phyloP scores from a whole-genome alignment of 345 rosid genomes.

The Melaleuca quinquenervia region DNA sequence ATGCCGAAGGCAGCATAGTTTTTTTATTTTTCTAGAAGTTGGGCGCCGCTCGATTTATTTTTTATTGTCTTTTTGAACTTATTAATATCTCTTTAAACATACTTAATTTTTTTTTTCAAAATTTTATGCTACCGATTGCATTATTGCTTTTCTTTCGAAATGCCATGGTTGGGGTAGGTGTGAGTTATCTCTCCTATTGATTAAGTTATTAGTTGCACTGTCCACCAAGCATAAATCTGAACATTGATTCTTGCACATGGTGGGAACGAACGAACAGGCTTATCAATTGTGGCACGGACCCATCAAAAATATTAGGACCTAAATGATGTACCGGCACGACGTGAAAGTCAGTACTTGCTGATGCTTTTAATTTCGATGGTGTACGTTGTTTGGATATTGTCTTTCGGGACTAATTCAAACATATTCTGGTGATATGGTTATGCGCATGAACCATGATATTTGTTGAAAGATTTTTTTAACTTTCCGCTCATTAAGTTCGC shows the following conservation, averaged over 20 bases:
- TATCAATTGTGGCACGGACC: background rate
- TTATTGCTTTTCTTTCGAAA: background rate
- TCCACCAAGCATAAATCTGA: background rate
- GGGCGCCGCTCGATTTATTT: background rate
- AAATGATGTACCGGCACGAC: background rate
- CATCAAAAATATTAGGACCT: background rate
- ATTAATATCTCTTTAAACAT: background rate
- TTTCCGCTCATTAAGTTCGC: background rate
- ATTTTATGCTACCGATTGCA: background rate
- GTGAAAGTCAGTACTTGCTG: accelerated
- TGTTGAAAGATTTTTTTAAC: background rate
- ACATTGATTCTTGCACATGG: background rate
- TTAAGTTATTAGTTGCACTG: background rate
- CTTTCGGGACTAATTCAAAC: accelerated
- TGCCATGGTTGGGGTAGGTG: background rate
- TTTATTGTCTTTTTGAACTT: background rate
- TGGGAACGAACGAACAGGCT: background rate
- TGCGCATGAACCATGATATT: accelerated
- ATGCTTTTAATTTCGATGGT: background rate
- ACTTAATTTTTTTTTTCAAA: background rate
- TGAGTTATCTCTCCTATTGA: background rate
- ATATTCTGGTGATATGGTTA: background rate
- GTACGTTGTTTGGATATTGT: background rate
- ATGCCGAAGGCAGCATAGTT: background rate
- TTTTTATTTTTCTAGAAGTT: background rate